A percentile compares a stretch with the other conserved stretches of the same genome.
phyloP scores from a whole-genome alignment of 2,329 filamentous ascomycete species.

The Coniochaeta ligniaria region DNA sequence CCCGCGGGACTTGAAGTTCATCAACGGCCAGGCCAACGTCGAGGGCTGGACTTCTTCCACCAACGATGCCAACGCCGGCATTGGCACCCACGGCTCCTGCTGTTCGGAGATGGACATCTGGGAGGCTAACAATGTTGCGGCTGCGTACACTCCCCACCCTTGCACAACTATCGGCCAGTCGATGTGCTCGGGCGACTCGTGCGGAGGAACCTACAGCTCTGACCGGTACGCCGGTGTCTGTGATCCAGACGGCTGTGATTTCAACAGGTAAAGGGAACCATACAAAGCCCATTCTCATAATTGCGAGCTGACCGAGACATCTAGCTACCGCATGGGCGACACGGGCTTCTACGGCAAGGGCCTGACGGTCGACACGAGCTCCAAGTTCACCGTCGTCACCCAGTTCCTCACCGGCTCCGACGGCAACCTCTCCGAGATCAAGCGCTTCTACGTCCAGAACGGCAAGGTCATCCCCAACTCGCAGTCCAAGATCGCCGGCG shows the following conservation, averaged over 20 bases:
- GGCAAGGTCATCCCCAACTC: conserved; percentile 51
- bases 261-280: conserved; percentile 35
- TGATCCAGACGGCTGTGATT: conserved; percentile 65
- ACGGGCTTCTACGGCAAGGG: conserved; percentile 54
- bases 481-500: conserved; percentile 28
- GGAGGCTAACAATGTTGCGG: conserved; percentile 60
- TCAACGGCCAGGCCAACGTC: conserved; percentile 47
- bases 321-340: conserved; percentile 56
- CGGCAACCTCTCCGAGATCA: conserved; percentile 52
- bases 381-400: conserved; percentile 58
- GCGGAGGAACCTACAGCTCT: conserved; percentile 44
- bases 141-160: conserved; percentile 59
- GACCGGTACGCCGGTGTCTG: conserved; percentile 56
- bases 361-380: conserved; percentile 50
- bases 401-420: conserved; percentile 46
- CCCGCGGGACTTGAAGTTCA: conserved; percentile 50
- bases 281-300: background rate
- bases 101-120: conserved; percentile 53
- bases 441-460: conserved; percentile 59
- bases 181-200: conserved; percentile 42
- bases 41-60: conserved; percentile 43
- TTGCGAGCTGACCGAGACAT: background rate
- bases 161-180: conserved; percentile 44
- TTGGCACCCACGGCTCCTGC: conserved; percentile 46
- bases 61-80: conserved; percentile 47